A percentile compares a stretch with the other conserved stretches of the same genome.
These are phyloP conservation scores for Colletotrichum incanum DNA, from an alignment of 2,329 filamentous ascomycete species.

Conservation along the genomic window DNA sequence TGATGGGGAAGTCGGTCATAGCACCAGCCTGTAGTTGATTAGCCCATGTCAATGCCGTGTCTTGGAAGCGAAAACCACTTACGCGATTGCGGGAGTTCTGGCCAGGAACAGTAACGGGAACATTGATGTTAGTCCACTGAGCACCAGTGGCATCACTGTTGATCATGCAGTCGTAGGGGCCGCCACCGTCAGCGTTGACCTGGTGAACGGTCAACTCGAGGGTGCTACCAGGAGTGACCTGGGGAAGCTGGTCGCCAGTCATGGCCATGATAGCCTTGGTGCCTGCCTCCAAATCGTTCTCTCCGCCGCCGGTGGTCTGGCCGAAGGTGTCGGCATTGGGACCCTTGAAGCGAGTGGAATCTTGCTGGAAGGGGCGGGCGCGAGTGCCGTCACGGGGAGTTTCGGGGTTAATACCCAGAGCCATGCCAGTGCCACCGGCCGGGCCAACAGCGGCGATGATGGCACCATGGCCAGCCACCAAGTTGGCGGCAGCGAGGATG, in stretches of 20 bases:
- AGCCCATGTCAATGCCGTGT: neutral
- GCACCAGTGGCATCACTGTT: conserved; percentile 68
- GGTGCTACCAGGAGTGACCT: conserved; percentile 70
- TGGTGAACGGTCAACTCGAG: conserved; percentile 68
- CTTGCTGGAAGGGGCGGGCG: conserved; percentile 74
- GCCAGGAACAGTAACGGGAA: conserved; percentile 67
- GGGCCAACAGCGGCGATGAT: conserved; percentile 72
- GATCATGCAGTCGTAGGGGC: conserved; percentile 72
- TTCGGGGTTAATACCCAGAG: conserved; percentile 64
- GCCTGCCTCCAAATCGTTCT: conserved; percentile 71
- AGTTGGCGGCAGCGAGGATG: conserved; percentile 67
- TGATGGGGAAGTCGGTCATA: conserved; percentile 62
- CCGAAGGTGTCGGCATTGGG: conserved; percentile 67
- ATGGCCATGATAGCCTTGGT: conserved; percentile 71
- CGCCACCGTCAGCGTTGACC: conserved; percentile 43
- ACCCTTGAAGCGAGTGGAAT: conserved; percentile 74
- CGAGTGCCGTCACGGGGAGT: conserved; percentile 75
- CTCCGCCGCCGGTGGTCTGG: conserved; percentile 70
- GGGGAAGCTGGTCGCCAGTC: conserved; percentile 71
- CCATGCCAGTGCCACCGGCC: conserved; percentile 69
- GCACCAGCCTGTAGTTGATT: conserved; percentile 50
- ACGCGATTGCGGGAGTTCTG: conserved; percentile 62
- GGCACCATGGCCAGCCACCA: conserved; percentile 74
- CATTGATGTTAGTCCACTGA: conserved; percentile 64
- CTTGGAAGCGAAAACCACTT: conserved; percentile 34